Base-by-base conservation (phyloP, 768 basidiomycete species). In the Boletus sensibilis region DNA sequence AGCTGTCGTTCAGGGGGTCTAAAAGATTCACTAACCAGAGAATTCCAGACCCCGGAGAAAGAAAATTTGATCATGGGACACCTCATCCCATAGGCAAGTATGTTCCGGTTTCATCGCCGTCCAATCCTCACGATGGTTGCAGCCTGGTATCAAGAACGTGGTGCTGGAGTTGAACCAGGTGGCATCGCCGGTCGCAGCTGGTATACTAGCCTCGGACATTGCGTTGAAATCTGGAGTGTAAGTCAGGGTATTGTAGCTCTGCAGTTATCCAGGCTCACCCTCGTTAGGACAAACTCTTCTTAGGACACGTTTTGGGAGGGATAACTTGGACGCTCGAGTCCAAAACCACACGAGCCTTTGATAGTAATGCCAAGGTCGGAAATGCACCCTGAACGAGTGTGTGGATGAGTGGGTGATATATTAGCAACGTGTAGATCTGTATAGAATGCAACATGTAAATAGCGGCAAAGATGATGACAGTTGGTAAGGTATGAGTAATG, bases 111-210 rank as follows among this genome's bases (percentile, higher is more conserved):
- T 31, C 27, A 21, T 52, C 41, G 8, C 31, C 31, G 29, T 45
- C 11, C 23, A 37, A 37, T 44, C 52, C 44, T 64, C 7, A 62
- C 39, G 14, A n/a, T 34, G 18, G 25, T 38, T 11, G 16, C 59
- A 91, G 91, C 93, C 21, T 94, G 91, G 92, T 93, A 81, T 68
- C 91, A 92, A 70, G 85, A 87, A 60, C 80, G 77, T 3, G 88
- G 88, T 18, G 83, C 86, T 29, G 90, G 90, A 0, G 81, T 83
- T 4, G 75, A 82, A 59, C 68, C 66, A 27, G 70, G 76, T 20
- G 68, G 78, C 25, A 64, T 67, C 39, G 79, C 85, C 3, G 92
- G 91, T 21, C 80, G 92, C 37, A 91, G 89, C 63, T 94, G 90
- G 75, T 94, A 91, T 68, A 94, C 92, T 1, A 79, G 84, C 58